Base-by-base conservation (phyloP, 2,329 filamentous ascomycete species). In the Dactylonectria estremocensis region DNA sequence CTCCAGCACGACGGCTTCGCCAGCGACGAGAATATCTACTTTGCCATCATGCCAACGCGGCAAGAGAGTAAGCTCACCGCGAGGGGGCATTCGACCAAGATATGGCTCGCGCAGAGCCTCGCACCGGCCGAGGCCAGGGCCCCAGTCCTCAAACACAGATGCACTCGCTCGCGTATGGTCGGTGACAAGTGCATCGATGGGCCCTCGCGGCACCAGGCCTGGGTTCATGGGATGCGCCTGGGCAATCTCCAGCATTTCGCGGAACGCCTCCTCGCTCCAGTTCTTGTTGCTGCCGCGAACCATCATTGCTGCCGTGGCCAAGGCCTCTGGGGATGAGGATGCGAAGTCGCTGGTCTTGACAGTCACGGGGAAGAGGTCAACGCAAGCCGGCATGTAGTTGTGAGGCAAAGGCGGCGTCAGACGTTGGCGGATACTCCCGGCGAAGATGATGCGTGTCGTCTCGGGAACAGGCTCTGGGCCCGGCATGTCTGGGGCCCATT, bases 61-160 rank as follows among this genome's bases (percentile, higher is more conserved):
- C 3, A 67, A 13, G 2, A 67, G 53, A n/a, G 64, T 67, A 20
- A 67, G 64, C 14, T 67, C 64, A 2, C 64, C 64, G 16, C 28
- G 28, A 16, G 64, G 64, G 3, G 64, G 64, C 9, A 48, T 31
- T 3, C 64, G 49, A 1, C 64, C 64, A 13, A 67, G 37, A 59
- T 67, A 67, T 1, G 64, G 64, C 7, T 67, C 64, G 35, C 64
- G 63, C 9, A 53, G 64, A 3, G 16, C 64, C 37, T 67, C 61
- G 22, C 64, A 67, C 24, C 20, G 43, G 33, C 61, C 64, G 11
- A 67, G 64, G 28, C 45, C 56, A n/a, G 64, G 64, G 7, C 64
- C 64, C 53, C 61, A 67, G 46, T 56, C 63, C 6, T 63, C 62
- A 14, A 67, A 31, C n/a, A 64, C 20, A 31, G 53, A 53, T 24